Conservation (phyloP, 345 rosid species). For the Chamaenerion angustifolium region DNA sequence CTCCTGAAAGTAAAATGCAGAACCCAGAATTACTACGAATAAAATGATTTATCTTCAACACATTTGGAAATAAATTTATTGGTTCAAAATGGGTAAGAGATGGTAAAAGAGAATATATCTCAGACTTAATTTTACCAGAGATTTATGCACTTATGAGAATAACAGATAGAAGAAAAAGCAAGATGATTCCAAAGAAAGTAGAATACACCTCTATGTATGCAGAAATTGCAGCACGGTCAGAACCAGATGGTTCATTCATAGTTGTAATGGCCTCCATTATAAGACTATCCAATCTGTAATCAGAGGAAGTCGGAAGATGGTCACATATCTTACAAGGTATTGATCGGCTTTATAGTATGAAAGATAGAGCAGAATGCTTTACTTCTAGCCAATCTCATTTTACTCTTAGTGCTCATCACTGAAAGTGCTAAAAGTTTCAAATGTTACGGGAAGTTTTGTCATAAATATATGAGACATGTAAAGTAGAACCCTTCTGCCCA, state of each 20-base stretch:
- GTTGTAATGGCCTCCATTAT: conserved; percentile 62
- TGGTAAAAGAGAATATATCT: too few relatives aligned
- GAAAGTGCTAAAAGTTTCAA: too few relatives aligned
- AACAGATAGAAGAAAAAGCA: not conserved
- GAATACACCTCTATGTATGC: conserved; percentile 53
- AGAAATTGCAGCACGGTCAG: conserved; percentile 64
- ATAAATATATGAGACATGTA: too few relatives aligned
- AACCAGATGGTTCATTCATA: conserved; percentile 66
- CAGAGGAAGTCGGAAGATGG: conserved; percentile 1
- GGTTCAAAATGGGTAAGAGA: too few relatives aligned
- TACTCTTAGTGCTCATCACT: too few relatives aligned
- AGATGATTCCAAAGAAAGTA: not conserved
- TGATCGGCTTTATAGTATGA: not conserved
- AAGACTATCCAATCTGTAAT: conserved; percentile 61
- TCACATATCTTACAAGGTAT: not conserved
- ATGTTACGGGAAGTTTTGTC: too few relatives aligned
- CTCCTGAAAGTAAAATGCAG: conserved; percentile 36
- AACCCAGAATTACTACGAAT: conserved; percentile 1
- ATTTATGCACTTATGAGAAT: too few relatives aligned
- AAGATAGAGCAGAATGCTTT: too few relatives aligned
- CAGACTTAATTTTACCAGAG: too few relatives aligned
- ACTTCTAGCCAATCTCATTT: too few relatives aligned
- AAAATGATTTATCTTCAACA: not conserved
- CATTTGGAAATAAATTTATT: too few relatives aligned
- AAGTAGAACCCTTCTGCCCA: too few relatives aligned